These are phyloP conservation scores for Stephanodiscus minutulus DNA, from an alignment of 108 stramenopile species.

Conservation along the genomic window DNA sequence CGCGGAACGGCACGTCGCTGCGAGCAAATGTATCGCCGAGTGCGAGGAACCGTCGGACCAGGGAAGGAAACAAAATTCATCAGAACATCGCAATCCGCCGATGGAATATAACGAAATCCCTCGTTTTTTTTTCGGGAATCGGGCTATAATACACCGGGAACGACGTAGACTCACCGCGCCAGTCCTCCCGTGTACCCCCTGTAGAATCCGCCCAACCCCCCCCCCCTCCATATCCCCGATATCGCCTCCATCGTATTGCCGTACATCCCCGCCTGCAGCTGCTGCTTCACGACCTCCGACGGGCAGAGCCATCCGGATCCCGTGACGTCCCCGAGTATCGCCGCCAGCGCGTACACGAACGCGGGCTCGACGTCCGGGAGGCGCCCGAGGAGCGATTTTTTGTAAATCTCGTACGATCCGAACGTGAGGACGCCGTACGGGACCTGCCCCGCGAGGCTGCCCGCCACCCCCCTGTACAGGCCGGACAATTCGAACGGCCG, in stretches of 20 bases:
- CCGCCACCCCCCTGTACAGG: slow-evolving; percentile 63
- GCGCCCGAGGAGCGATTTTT: slow-evolving; percentile 51
- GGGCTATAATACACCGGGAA: too few species aligned
- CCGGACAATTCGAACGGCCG: slow-evolving; percentile 57
- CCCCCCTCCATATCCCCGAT: slow-evolving; percentile 50
- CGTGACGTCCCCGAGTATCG: slow-evolving; percentile 78
- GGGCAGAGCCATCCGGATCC: slow-evolving; percentile 80
- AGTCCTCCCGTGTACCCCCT: slow-evolving; percentile 68
- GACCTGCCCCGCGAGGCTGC: slow-evolving; percentile 75
- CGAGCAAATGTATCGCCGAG: neutral
- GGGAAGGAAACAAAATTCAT: neutral
- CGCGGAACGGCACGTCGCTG: slow-evolving; percentile 84
- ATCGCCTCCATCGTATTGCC: slow-evolving; percentile 61
- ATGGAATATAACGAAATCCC: too few species aligned
- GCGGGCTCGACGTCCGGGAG: slow-evolving; percentile 63
- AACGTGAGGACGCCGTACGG: slow-evolving; percentile 79
- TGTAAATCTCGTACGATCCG: slow-evolving; percentile 87
- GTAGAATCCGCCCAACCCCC: slow-evolving; percentile 67
- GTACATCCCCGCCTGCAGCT: slow-evolving; percentile 79
- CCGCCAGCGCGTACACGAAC: slow-evolving; percentile 62
- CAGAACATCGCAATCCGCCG: neutral
- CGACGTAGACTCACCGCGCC: slow-evolving; percentile 51
- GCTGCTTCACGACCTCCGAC: slow-evolving; percentile 79
- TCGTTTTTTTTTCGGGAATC: too few species aligned
- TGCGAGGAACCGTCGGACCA: neutral